Base-by-base conservation (phyloP, 2,329 filamentous ascomycete species). In the Fusarium temperatum region DNA sequence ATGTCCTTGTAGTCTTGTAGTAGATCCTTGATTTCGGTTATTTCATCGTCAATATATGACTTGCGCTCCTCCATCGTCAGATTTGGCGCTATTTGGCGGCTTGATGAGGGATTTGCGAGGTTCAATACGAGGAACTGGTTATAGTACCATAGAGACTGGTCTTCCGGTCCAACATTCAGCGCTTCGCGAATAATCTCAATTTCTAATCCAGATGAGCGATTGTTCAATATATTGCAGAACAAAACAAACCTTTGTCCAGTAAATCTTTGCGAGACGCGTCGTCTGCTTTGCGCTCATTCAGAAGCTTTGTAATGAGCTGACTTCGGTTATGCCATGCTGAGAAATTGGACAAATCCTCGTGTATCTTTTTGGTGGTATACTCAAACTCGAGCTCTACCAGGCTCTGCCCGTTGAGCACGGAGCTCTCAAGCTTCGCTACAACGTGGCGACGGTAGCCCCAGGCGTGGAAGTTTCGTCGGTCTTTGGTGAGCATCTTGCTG, bases 121-220 rank as follows among this genome's bases (percentile, higher is more conserved):
- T 91, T 92, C 68, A 91, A 89, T 84, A 98, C 90, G 65, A 98
- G 85, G 78, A 92, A 97, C 77, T 96, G 93, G 81, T 98, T 95
- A 80, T 99, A 98, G 82, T 97, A 98, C 95, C 96, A 99, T 11
- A 98, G 87, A 24, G 95, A 98, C 80, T 98, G 96, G 80, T 98
- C 96, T 76, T 97, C 95, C 0, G 96, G 95, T 66, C 97, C 95
- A 42, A 94, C 94, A 68, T 95, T 96, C 55, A 98, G 86, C 1
- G 93, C 95, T 64, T 92, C 89, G 63, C 92, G 91, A 32, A 98
- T 91, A 48, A 94, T 85, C 32, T 89, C 86, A 57, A 98, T 86
- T 83, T 99, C 96, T 87, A 5, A 6, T 68, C n/a, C 62, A 67
- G 11, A 44, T 75, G 39, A 67, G 54, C 36, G 53, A 26, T 35